Conservation (phyloP, 1,284 basidiomycete genomes). For the Baeospora myosura region DNA sequence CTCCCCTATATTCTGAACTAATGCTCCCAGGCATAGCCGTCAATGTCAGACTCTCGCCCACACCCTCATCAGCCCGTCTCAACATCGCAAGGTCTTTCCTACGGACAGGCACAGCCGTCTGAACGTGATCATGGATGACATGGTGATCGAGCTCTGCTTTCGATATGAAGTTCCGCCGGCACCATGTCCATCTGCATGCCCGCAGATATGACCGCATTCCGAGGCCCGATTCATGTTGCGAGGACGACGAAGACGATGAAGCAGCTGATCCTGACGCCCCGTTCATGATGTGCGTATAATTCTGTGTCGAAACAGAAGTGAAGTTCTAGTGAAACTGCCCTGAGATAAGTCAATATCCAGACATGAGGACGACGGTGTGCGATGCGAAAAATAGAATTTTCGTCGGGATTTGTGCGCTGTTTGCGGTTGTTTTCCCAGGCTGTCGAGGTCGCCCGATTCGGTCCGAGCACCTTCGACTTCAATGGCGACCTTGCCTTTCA, state of each 20-base stretch:
- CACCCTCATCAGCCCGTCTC: conserved; percentile 29
- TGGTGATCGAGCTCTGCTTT: conserved; percentile 35
- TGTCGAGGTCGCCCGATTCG: no score
- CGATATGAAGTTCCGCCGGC: conserved; percentile 31
- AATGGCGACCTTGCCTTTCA: conserved; percentile 23
- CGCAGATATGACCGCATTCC: conserved; percentile 5
- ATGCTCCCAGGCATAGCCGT: background rate
- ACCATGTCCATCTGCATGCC: conserved; percentile 44
- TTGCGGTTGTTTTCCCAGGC: no score
- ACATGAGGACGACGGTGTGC: conserved; percentile 2
- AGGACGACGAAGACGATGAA: background rate
- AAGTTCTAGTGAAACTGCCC: background rate
- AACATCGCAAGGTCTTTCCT: conserved; percentile 26
- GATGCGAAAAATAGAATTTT: conserved; percentile 1
- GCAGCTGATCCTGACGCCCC: background rate
- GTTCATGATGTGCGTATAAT: background rate
- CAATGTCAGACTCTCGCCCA: conserved; percentile 24
- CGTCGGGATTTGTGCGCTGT: no score
- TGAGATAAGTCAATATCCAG: background rate
- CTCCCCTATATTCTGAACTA: background rate
- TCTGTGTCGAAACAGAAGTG: background rate
- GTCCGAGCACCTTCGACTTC: conserved; percentile 10
- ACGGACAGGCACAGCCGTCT: conserved; percentile 26
- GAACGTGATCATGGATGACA: conserved; percentile 40
- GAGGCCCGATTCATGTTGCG: background rate